Conservation (phyloP, 1,284 basidiomycete genomes). For the Apiotrichum siamense region DNA sequence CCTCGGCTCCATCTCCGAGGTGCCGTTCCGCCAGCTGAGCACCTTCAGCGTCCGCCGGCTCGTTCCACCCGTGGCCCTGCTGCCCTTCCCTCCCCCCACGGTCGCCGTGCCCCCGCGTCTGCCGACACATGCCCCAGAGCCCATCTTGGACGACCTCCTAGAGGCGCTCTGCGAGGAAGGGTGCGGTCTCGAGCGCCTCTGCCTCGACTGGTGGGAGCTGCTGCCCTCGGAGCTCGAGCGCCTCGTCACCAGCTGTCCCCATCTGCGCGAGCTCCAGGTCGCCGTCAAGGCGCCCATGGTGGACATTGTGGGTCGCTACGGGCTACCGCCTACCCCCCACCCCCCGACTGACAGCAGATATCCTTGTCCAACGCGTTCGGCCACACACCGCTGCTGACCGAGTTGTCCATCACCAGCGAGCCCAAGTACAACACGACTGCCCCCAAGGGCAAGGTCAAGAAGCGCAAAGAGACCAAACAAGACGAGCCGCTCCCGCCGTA, state of each 20-base stretch:
- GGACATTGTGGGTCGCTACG: constrained; percentile 15
- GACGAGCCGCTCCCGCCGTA: constrained; percentile 1
- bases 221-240: constrained; percentile 10
- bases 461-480: constrained; percentile 5
- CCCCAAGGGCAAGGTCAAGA: constrained; percentile 6
- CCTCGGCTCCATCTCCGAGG: constrained; percentile 21
- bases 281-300: constrained; percentile 13
- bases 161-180: constrained; percentile 15
- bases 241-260: constrained; percentile 13
- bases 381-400: constrained; percentile 13
- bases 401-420: constrained; percentile 17
- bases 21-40: constrained; percentile 23
- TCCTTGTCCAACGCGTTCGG: constrained; percentile 19
- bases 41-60: constrained; percentile 21
- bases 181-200: constrained; percentile 13
- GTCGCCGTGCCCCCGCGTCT: constrained; percentile 9
- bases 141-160: constrained; percentile 16
- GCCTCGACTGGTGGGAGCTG: constrained; percentile 32
- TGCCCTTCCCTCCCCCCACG: constrained; percentile 21
- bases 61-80: constrained; percentile 18
- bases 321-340: too few species aligned
- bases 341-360: constrained; percentile 13
- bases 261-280: constrained; percentile 16
- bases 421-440: constrained; percentile 8
- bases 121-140: constrained; percentile 3